Conservation (phyloP, 805 yeast species). For the Myxozyma vanderwaltii region DNA sequence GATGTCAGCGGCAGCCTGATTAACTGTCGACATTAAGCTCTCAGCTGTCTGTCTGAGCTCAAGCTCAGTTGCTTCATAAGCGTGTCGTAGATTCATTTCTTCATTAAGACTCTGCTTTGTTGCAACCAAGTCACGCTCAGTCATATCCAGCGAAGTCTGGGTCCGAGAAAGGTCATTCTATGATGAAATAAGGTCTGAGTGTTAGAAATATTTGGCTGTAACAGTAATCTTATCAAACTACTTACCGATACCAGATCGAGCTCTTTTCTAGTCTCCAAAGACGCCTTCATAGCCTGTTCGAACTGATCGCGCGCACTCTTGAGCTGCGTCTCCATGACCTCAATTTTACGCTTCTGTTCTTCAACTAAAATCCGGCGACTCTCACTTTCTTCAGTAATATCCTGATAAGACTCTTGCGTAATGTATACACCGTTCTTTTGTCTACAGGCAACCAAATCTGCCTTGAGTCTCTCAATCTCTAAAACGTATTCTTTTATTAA, state of each 20-base stretch:
- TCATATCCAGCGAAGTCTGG: constrained; percentile 22
- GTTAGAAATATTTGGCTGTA: background rate
- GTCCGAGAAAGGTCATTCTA: constrained; percentile 29
- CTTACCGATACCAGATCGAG: constrained; percentile 28
- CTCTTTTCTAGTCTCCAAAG: constrained; percentile 35
- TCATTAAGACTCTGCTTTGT: constrained; percentile 30
- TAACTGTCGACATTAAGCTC: constrained; percentile 34
- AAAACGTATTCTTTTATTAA: constrained; percentile 55
- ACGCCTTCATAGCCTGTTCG: constrained; percentile 44
- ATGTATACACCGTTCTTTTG: constrained; percentile 68
- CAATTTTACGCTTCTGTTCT: constrained; percentile 53
- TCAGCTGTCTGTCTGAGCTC: constrained; percentile 37
- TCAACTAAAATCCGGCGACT: constrained; percentile 53
- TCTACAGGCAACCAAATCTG: constrained; percentile 65
- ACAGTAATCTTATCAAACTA: background rate
- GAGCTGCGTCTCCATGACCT: constrained; percentile 53
- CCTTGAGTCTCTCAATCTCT: constrained; percentile 58
- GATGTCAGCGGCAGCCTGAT: constrained; percentile 34
- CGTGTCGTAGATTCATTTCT: constrained; percentile 36
- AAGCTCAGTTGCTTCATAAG: constrained; percentile 40
- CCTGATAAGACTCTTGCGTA: constrained; percentile 53
- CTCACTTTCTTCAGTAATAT: constrained; percentile 50
- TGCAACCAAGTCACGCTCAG: constrained; percentile 26
- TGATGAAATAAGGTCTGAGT: background rate
- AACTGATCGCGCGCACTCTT: constrained; percentile 47